Evolutionary conservation across 2,329 filamentous ascomycete species (phyloP), one percentile per base, ranked within the genome.

Genomic region (Xylaria sp.): DNA sequence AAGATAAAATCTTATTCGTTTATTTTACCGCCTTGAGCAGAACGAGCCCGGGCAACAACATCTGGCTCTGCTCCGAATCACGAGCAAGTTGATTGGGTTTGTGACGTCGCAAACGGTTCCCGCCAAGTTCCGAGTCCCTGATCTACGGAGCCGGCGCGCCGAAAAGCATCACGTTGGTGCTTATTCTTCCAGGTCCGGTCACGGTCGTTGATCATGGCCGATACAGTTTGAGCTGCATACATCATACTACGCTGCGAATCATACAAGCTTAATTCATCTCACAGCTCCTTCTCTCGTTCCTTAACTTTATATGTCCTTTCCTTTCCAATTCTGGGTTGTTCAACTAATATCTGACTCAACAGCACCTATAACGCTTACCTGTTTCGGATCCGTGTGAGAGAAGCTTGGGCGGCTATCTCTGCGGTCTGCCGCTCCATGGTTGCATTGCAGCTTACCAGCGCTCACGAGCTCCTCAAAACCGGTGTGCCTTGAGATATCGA

Each of bases 101-200:
- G 63, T 73, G 73, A 69, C 68, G 70, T 70, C 60, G 69, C 69
- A 68, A 70, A 66, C 66, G 65, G 65, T 56, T 73, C 60, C 71
- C 67, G 70, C 68, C 66, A 72, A 66, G 68, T 73, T 75, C 75
- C 74, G 74, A 70, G 62, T 76, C 74, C 72, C 75, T 77, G 75
- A 77, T 77, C 76, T 75, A 49, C 71, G 65, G 67, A 73, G 65
- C 73, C 72, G 68, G 67, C 54, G n/a, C 57, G 42, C 59, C 68
- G 61, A 65, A 59, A 48, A 40, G 56, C 26, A 60, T 67, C 40
- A 57, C 23, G 42, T 31, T 57, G 40, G 54, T 53, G 31, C 44
- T 28, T 46, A 59, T 42, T 36, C n/a, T 6, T 42, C 26, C 17
- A 33, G 28, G 38, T 62, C 23, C 20, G 20, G 38, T 31, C 59